Evolutionary conservation across 805 yeast genomes (phyloP).

Genomic region (Metschnikowia similis): DNA sequence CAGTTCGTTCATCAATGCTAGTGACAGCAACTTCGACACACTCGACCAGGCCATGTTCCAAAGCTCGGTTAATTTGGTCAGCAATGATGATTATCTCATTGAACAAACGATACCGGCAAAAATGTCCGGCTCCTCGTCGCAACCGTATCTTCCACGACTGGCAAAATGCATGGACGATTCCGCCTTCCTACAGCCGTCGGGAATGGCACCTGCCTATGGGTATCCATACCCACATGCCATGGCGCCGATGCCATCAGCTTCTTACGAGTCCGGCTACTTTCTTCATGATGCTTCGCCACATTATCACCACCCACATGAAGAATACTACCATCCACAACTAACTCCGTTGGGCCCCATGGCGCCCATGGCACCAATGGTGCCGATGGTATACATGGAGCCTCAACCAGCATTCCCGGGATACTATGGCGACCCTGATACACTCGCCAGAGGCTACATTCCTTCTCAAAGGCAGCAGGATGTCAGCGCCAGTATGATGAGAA

Average conservation of each 20-base stretch:
- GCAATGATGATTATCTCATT: constrained; percentile 45
- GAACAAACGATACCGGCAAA: constrained; percentile 49
- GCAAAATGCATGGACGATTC: constrained; percentile 13
- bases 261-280: constrained; percentile 5
- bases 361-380: constrained; percentile 6
- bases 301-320: constrained; percentile 10
- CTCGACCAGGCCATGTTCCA: constrained; percentile 20
- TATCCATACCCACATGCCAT: constrained; percentile 7
- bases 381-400: constrained; percentile 8
- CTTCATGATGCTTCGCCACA: constrained; percentile 4
- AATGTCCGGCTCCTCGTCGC: constrained; percentile 12
- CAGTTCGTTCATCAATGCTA: constrained; percentile 13
- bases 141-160: constrained; percentile 26
- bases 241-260: constrained; percentile 9
- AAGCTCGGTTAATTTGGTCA: constrained; percentile 27
- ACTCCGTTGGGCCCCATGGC: constrained; percentile 1
- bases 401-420: constrained; percentile 3
- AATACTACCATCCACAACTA: constrained; percentile 7
- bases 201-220: constrained; percentile 5
- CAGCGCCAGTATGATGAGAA: constrained; percentile 32
- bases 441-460: constrained; percentile 9
- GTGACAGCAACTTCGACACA: constrained; percentile 18
- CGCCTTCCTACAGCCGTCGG: constrained; percentile 5
- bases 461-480: constrained; percentile 31
- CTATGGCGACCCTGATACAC: constrained; percentile 10